A percentile compares a stretch with the other conserved stretches of the same genome.
phyloP scores from a whole-genome alignment of 345 rosid genomes.

The Moricandia moricandioides region DNA sequence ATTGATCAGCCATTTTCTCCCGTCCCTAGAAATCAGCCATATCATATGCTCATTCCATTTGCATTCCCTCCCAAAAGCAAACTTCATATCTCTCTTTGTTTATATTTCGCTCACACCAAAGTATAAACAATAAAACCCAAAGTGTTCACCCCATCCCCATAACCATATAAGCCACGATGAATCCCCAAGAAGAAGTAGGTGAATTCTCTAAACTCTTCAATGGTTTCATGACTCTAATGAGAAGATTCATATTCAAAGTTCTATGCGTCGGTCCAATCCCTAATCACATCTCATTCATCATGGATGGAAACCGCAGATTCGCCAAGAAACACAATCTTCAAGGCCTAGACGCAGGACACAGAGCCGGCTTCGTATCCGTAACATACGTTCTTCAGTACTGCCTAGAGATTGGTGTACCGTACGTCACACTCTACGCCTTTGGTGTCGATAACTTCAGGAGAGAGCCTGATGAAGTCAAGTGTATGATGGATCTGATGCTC shows the following conservation, averaged over 20 bases:
- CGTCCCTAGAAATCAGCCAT: slow-evolving; percentile 18
- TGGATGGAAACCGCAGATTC: slow-evolving; percentile 39
- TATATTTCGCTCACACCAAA: slow-evolving; percentile 16
- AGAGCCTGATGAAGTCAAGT: slow-evolving; percentile 60
- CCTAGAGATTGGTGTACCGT: slow-evolving; percentile 58
- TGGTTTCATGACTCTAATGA: slow-evolving; percentile 15
- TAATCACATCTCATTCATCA: slow-evolving; percentile 34
- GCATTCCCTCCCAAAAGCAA: slow-evolving; percentile 20
- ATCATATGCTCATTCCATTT: slow-evolving; percentile 35
- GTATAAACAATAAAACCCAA: neutral
- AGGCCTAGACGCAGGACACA: slow-evolving; percentile 37
- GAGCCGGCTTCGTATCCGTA: slow-evolving; percentile 60
- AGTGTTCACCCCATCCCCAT: neutral
- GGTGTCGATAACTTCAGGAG: slow-evolving; percentile 79
- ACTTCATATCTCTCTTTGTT: neutral
- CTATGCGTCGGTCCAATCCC: slow-evolving; percentile 35
- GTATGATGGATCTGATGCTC: slow-evolving; percentile 50
- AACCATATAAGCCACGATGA: slow-evolving; percentile 11
- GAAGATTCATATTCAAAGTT: slow-evolving; percentile 29
- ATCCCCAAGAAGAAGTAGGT: slow-evolving; percentile 15
- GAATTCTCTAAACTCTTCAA: slow-evolving; percentile 11
- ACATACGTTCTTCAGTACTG: slow-evolving; percentile 55
- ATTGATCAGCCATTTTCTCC: slow-evolving; percentile 8
- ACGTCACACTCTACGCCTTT: slow-evolving; percentile 64
- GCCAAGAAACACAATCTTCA: slow-evolving; percentile 32